Evolutionary conservation across 805 yeast genomes (phyloP), one percentile per base, ranked within the genome.

Genomic region (Yarrowia sp.): DNA sequence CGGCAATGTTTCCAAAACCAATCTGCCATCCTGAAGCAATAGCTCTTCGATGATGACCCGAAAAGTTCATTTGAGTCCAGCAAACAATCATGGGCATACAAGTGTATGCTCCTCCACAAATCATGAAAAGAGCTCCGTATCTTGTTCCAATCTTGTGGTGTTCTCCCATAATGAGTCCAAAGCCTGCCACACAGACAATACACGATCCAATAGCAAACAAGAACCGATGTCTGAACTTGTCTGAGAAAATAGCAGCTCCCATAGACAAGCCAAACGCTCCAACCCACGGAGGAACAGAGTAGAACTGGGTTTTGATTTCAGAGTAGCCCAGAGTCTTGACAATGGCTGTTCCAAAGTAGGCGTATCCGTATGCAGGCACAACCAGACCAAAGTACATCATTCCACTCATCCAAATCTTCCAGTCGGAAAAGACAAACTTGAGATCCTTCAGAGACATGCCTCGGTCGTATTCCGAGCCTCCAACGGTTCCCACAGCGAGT

Each of bases 281-380:
- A 45, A 89, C 79, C 92, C 96, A 91, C 18, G 96, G 96, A 69
- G 90, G 92, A 57, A 91, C 89, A 0, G 96, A 88, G 76, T 86
- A 87, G 65, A 87, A 83, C 74, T 91, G 91, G 9, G 96, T 93
- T 65, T 83, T 79, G 70, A 85, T 87, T 2, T 90, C 86, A 1
- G 90, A 81, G 78, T 86, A 81, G 18, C 88, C 87, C 77, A 87
- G 78, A 44, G 81, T 75, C 62, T 77, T 78, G 72, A 87, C 85
- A 72, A 87, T 87, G 35, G 87, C 79, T 47, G 90, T 85, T 18
- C 91, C 86, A 73, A 87, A 87, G 74, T 83, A 87, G 14, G 92
- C 91, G 71, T 86, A 87, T 47, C 90, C 88, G 70, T 88, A 88
- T 15, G 90, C 81, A n/a, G 91, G 90, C 66, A 87, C 83, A 70